A percentile compares a stretch with the other conserved stretches of the same genome.
Evolutionary conservation across 805 yeast genomes (phyloP).

Genomic region (Candida succiphila): DNA sequence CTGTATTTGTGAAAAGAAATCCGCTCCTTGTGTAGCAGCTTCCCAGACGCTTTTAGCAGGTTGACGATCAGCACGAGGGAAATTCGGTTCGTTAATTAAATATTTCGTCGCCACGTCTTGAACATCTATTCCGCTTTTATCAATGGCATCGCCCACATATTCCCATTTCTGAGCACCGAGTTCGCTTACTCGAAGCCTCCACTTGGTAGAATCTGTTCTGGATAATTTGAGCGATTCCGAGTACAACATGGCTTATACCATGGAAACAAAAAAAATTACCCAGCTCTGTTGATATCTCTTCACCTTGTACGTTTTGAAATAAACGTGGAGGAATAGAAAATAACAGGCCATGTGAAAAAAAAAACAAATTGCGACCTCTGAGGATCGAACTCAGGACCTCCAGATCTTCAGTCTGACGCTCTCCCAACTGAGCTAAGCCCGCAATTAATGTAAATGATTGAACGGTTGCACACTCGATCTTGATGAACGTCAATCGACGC

Average conservation of each 20-base stretch:
- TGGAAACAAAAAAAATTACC: too few relatives aligned
- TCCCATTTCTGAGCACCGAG: slow-evolving; percentile 82
- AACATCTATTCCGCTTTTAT: slow-evolving; percentile 31
- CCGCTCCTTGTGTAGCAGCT: slow-evolving; percentile 67
- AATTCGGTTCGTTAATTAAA: slow-evolving; percentile 20
- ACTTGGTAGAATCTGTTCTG: slow-evolving; percentile 55
- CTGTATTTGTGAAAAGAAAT: slow-evolving; percentile 61
- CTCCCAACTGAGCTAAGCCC: slow-evolving; percentile 2
- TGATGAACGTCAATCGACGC: background rate
- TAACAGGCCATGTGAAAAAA: too few relatives aligned
- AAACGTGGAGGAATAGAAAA: too few relatives aligned
- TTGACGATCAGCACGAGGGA: slow-evolving; percentile 13
- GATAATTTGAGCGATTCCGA: slow-evolving; percentile 67
- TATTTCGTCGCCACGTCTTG: slow-evolving; percentile 52
- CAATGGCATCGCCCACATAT: slow-evolving; percentile 35
- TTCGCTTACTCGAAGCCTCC: slow-evolving; percentile 67
- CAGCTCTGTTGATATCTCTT: too few relatives aligned
- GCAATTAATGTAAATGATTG: background rate
- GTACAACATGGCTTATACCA: slow-evolving; percentile 33
- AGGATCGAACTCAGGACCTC: slow-evolving; percentile 2
- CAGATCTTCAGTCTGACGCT: slow-evolving; percentile 2
- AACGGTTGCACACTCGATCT: background rate
- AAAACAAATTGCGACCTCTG: slow-evolving; percentile 1
- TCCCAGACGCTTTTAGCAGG: slow-evolving; percentile 29
- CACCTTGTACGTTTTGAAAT: too few relatives aligned